These are phyloP conservation scores for Aspergillus japonicus DNA, from an alignment of 2,329 filamentous ascomycete genomes.

Conservation along the genomic window DNA sequence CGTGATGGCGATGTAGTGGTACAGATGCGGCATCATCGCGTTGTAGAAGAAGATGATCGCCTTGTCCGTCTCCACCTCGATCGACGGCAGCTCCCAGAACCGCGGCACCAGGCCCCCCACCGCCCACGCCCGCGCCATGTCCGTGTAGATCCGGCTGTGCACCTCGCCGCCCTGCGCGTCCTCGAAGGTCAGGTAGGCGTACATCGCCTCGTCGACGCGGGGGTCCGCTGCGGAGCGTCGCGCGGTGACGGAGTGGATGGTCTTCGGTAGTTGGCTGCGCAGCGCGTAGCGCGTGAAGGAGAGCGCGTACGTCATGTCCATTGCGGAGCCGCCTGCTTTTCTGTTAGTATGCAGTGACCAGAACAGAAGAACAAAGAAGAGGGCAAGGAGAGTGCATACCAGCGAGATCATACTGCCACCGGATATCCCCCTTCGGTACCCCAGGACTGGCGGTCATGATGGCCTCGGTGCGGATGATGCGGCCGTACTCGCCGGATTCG, in stretches of 20 bases:
- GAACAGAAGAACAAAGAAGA: not conserved
- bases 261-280: constrained; percentile 26
- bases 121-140: constrained; percentile 26
- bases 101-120: constrained; percentile 26
- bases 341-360: not conserved
- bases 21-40: constrained; percentile 36
- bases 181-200: constrained; percentile 29
- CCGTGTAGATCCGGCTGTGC: constrained; percentile 32
- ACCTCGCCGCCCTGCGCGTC: constrained; percentile 13
- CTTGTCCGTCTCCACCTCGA: constrained; percentile 26
- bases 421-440: constrained; percentile 43
- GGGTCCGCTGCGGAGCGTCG: constrained; percentile 25
- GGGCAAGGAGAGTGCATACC: constrained; percentile 19
- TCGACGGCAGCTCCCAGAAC: constrained; percentile 34
- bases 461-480: constrained; percentile 30
- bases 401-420: constrained; percentile 44
- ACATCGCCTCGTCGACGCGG: constrained; percentile 35
- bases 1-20: constrained; percentile 30
- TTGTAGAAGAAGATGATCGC: constrained; percentile 35
- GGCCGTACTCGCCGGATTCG: constrained; percentile 35
- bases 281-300: constrained; percentile 34
- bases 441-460: constrained; percentile 9
- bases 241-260: constrained; percentile 33
- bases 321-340: constrained; percentile 29
- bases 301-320: constrained; percentile 42